Evolutionary conservation across 2,329 filamentous ascomycete species (phyloP), one percentile per base, ranked within the genome.

Genomic region (Lasiodiplodia hormozganensis): DNA sequence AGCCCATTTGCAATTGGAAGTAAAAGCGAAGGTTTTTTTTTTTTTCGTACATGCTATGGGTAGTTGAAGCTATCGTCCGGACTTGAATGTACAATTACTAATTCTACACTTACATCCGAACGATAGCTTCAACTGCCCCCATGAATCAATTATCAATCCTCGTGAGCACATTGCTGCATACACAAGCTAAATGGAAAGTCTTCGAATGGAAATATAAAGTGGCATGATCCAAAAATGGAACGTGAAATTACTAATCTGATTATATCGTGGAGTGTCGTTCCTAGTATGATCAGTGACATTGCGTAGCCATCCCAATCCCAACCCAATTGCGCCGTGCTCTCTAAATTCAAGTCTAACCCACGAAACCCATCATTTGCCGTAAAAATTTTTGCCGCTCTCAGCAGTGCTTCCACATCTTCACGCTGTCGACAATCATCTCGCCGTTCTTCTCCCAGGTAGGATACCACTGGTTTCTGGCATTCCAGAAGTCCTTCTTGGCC

Each of bases 251-350:
- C 14, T 47, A 47, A 21, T 47, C 18, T 47, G 43, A 47, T 47
- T 47, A 47, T 47, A 47, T 47, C 43, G 43, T 47, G 43, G 43
- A 47, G 43, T 47, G 18, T 47, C 43, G 43, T 47, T 47, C 43
- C 43, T 47, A n/a, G 43, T 47, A 47, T 47, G 18, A 47, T 47
- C 43, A 47, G 43, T 47, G 43, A 47, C 43, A 21, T 47, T 47
- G 43, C 8, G 18, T 47, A 47, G n/a, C 43, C n/a, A 10, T 18
- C 18, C 7, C n/a, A 47, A 21, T 11, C 43, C 82, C 68, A 87
- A 70, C 12, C 69, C 56, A 11, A 75, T 76, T 57, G 76, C 85
- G 40, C 75, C 75, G 34, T 70, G 71, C 53, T 70, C 74, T 31
- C 43, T 47, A 47, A 47, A 1, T 82, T 72, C 36, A 38, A 40